Evolutionary conservation across 768 basidiomycete species (phyloP), one percentile per base, ranked within the genome.

Genomic region (Myochromella boudieri): DNA sequence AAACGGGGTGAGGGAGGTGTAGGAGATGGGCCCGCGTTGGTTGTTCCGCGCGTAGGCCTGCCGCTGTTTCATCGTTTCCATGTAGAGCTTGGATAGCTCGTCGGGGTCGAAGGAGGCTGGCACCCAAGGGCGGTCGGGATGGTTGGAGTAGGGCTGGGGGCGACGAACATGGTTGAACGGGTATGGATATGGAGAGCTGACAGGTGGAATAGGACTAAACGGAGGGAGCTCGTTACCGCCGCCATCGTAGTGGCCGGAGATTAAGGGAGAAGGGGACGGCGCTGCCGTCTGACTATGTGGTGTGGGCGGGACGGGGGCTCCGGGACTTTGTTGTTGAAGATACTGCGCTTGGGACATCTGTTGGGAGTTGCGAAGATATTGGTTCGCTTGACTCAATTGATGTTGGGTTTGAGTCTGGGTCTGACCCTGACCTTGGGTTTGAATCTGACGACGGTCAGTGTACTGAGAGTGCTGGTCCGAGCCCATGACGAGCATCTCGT

Each of bases 151-250:
- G 7, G 65, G 60, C 36, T 75, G 62, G 36, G 72, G 74, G 0
- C 87, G 78, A 18, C 80, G 80, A 34, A 90, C 82, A 46, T 89
- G 87, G 12, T 77, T 74, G 66, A 82, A 91, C 0, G 87, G 87
- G 61, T 81, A 87, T 0, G 88, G 89, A 49, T 87, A 90, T 1
- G 89, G 89, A 3, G 89, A 91, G 7, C 88, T 87, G 4, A 70
- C 77, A 4, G 77, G 78, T 7, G 73, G 71, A 2, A 80, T 68
- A 0, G 82, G 80, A 51, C 79, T 83, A 53, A 73, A 75, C 0
- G 71, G 67, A 1, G 69, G 68, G 25, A 68, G 58, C 4, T 67
- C 63, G 47, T 72, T 66, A n/a, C n/a, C n/a, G 31, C 63, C 66
- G 22, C 63, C 64, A 11, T 69, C 71, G 37, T 77, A 77, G 46